Evolutionary conservation across 305 asterid species (phyloP).

Genomic region (Rubia peregrina): DNA sequence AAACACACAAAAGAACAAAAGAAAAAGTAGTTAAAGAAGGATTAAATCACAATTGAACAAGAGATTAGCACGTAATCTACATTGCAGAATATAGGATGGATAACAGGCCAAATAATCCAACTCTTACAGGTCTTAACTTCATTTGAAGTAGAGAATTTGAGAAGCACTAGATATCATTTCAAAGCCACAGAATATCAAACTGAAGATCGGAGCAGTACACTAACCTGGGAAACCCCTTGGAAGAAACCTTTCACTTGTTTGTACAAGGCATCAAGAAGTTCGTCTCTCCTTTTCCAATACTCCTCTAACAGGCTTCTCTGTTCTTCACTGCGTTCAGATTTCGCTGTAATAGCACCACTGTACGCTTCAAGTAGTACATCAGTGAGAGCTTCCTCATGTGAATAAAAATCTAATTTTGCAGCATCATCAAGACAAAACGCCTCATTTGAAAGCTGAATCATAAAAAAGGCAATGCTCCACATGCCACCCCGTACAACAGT

Average conservation of each 20-base stretch:
- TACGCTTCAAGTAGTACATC: slow-evolving; percentile 76
- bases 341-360: slow-evolving; percentile 69
- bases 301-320: slow-evolving; percentile 61
- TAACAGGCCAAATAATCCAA: neutral
- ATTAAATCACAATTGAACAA: neutral
- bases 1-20: neutral
- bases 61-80: neutral
- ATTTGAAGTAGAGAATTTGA: neutral
- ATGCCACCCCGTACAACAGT: slow-evolving; percentile 60
- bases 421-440: slow-evolving; percentile 47
- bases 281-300: slow-evolving; percentile 66
- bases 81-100: neutral
- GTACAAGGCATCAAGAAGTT: slow-evolving; percentile 72
- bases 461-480: slow-evolving; percentile 69
- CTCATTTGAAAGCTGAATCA: slow-evolving; percentile 67
- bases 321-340: slow-evolving; percentile 72
- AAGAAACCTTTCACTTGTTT: slow-evolving; percentile 53
- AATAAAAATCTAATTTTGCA: slow-evolving; percentile 45
- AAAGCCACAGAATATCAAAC: slow-evolving; percentile 6
- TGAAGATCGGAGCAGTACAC: slow-evolving; percentile 18
- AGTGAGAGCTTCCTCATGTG: slow-evolving; percentile 55
- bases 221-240: slow-evolving; percentile 51
- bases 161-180: neutral
- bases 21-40: neutral
- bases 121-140: neutral